These are phyloP conservation scores for Cymbopogon citratus DNA, from an alignment of 176 grass and related monocot species.

Conservation along the genomic window DNA sequence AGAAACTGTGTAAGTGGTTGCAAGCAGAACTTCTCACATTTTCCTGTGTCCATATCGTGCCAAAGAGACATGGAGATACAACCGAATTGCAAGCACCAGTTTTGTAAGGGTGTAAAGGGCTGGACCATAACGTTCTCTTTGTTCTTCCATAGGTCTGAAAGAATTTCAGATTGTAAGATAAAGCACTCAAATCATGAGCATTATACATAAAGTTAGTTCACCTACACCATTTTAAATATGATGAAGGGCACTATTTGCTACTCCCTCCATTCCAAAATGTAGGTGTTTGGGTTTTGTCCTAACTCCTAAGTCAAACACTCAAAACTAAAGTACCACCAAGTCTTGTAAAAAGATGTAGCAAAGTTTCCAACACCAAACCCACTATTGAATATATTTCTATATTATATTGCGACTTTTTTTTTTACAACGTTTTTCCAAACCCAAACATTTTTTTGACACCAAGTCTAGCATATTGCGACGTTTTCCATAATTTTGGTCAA, in stretches of 20 bases:
- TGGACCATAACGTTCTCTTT: constrained; percentile 90
- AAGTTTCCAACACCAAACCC: neutral
- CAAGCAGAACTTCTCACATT: constrained; percentile 56
- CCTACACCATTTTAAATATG: neutral
- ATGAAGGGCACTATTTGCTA: neutral
- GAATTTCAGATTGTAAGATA: constrained; percentile 32
- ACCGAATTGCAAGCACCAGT: constrained; percentile 59
- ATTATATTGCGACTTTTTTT: too few relatives aligned
- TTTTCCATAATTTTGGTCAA: too few relatives aligned
- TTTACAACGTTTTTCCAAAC: too few relatives aligned
- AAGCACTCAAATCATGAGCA: neutral
- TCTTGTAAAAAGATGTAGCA: neutral
- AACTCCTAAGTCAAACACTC: neutral
- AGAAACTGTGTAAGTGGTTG: neutral
- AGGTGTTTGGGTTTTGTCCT: neutral
- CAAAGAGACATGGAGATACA: constrained; percentile 69
- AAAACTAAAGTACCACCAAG: neutral
- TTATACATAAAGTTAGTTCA: neutral
- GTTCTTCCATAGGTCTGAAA: constrained; percentile 94
- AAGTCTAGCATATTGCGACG: too few relatives aligned
- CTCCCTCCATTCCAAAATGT: neutral
- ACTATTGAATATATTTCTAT: neutral
- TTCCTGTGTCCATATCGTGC: constrained; percentile 46
- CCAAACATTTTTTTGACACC: too few relatives aligned
- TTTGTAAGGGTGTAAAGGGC: constrained; percentile 79